Percentiles rank a stretch among this genome's conserved stretches.
Conservation (phyloP, 1,139 yeast species). For the Zygotorulaspora mrakii region DNA sequence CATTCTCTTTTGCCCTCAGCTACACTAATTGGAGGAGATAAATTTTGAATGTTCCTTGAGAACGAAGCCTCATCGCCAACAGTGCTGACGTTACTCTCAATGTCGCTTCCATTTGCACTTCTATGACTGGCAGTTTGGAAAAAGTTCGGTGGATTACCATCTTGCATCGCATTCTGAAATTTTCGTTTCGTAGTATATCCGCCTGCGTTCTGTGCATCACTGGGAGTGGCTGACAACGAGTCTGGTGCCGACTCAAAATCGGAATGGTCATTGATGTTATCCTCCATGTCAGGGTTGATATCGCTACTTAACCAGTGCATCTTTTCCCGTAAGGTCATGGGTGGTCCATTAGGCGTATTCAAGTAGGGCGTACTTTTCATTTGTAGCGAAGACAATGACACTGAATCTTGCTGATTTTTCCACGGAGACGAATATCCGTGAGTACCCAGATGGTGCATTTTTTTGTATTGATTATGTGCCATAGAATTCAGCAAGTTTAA, state of each 20-base stretch:
- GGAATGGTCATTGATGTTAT: constrained; percentile 9
- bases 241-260: constrained; percentile 10
- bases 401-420: constrained; percentile 4
- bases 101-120: constrained; percentile 16
- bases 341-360: constrained; percentile 28
- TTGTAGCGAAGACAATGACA: constrained; percentile 6
- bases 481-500: constrained; percentile 35
- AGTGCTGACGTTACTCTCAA: constrained; percentile 31
- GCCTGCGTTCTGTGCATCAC: not conserved
- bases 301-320: constrained; percentile 29
- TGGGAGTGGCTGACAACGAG: constrained; percentile 1
- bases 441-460: constrained; percentile 9
- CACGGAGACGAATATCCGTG: constrained; percentile 5
- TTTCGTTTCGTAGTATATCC: constrained; percentile 1
- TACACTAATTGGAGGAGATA: constrained; percentile 21
- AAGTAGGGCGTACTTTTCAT: constrained; percentile 8
- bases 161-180: constrained; percentile 1
- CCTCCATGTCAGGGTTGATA: constrained; percentile 10
- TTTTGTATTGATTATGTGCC: constrained; percentile 24
- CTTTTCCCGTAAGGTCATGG: constrained; percentile 32
- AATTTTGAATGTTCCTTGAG: constrained; percentile 20
- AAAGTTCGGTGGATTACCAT: constrained; percentile 9
- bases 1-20: constrained; percentile 13
- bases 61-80: constrained; percentile 32
- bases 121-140: constrained; percentile 8